These are phyloP conservation scores for Sporobolomyces phaffii DNA, from an alignment of 768 basidiomycete species.

Conservation along the genomic window DNA sequence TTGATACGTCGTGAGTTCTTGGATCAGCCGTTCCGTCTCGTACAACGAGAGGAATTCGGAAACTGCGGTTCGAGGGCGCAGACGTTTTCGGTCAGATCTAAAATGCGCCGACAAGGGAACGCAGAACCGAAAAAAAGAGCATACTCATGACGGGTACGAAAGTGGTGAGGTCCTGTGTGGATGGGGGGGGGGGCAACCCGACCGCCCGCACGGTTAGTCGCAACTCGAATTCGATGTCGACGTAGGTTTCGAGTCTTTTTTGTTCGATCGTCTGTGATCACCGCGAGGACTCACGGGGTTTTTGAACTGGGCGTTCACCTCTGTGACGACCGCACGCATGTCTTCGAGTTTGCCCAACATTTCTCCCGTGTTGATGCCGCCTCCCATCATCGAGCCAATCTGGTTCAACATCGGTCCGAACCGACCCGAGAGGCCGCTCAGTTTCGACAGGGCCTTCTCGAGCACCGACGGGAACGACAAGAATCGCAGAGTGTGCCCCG, in stretches of 20 bases:
- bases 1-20: slow-evolving; percentile 62
- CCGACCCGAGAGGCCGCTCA: slow-evolving; percentile 83
- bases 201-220: too few species aligned
- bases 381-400: slow-evolving; percentile 96
- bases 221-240: too few species aligned
- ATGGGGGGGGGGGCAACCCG: too few species aligned
- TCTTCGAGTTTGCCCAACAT: slow-evolving; percentile 98
- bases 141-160: slow-evolving; percentile 74
- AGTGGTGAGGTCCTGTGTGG: slow-evolving; percentile 73
- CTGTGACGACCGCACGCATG: slow-evolving; percentile 94
- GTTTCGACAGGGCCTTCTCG: slow-evolving; percentile 92
- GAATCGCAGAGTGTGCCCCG: slow-evolving; percentile 96
- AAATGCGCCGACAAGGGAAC: too few species aligned
- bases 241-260: too few species aligned
- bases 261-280: too few species aligned
- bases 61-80: slow-evolving; percentile 73
- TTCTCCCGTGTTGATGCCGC: slow-evolving; percentile 77
- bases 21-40: slow-evolving; percentile 95
- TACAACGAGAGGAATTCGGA: slow-evolving; percentile 97
- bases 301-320: slow-evolving; percentile 98
- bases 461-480: slow-evolving; percentile 97
- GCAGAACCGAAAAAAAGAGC: too few species aligned
- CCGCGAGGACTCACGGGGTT: slow-evolving; percentile 69
- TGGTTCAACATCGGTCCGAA: slow-evolving; percentile 97
- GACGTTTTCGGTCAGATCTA: slow-evolving; percentile 43